Base-by-base conservation (phyloP, 352 stramenopile genomes). In the Globisporangium sylvaticum region DNA sequence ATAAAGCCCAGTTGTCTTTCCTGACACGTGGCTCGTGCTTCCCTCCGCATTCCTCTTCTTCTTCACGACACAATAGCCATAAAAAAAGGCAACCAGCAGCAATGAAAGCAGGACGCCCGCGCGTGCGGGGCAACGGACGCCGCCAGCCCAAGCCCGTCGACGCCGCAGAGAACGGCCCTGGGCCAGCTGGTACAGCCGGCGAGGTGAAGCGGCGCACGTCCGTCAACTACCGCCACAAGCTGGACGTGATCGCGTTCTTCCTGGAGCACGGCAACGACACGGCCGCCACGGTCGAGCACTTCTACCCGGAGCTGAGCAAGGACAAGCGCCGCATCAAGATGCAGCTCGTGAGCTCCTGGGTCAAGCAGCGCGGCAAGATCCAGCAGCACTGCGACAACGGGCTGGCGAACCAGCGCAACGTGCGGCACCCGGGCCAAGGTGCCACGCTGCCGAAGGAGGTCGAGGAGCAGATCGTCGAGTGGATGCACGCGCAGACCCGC, bases 391-490 rank as follows among this genome's bases (percentile, higher is more conserved):
- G 59, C 29, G 59, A 58, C 29, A 65, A 50, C 14, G 59, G 59
- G 4, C 25, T 44, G 18, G 59, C 59, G 4, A 37, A 46, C 44
- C 59, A 65, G 59, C 59, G 59, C 9, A 65, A 65, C 44, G 44
- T 65, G 44, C 46, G 59, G 1, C 59, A 58, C 44, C 20, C 25
- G 27, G 59, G 59, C 0, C 59, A 65, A 20, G 59, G 59, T 18
- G 59, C 59, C 25, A 65, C 59, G 44, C 29, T 65, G 7, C 42
- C 59, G 20, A 31, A 32, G 4, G 59, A 65, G 44, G 42, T 65
- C 24, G 59, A 65, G 44, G 59, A 55, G 59, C 59, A 65, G 29
- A 65, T 65, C 59, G 59, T 65, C 44, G 59, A 58, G 44, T 65
- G 59, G 59, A 65, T 65, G 59, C 44, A 65, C 44, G 44, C 59